Evolutionary conservation across 306 rosid genomes (phyloP), one percentile per base, ranked within the genome.

Genomic region (Biancaea sappan): DNA sequence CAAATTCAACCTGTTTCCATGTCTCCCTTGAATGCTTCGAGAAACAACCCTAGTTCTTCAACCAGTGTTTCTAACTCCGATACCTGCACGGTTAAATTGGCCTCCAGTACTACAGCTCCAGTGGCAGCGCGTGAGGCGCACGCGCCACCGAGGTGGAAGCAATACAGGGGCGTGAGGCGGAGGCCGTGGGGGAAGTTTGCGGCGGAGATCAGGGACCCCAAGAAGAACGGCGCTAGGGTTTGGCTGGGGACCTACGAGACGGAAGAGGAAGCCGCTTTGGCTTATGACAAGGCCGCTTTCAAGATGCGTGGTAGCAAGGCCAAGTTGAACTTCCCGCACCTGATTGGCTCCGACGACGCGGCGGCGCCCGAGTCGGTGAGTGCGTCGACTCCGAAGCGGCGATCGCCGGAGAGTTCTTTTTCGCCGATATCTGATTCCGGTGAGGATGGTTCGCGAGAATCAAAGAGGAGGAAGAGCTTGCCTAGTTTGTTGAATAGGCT

Each of bases 131-230:
- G 75, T 64, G 74, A 13, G 0, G 0, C 0, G 0, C 29, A 66
- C 62, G 68, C 78, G 28, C 24, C 26, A n/a, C 26, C 79, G 0
- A 3, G 15, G 3, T 71, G 73, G 71, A 53, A 34, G 58, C 87
- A 65, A 6, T 89, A 73, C 52, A 69, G 77, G 47, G 91, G 94
- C 1, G 94, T 86, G 70, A 81, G 94, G 62, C 76, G 88, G 8
- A 74, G 91, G 78, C 91, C 91, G 0, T 86, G 89, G 94, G 94
- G 94, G 5, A 86, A 87, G 74, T 89, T 73, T 28, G 94, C 91
- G 0, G 91, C 91, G 6, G 91, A 89, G 24, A 81, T 81, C 3
- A 77, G 85, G 12, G 85, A 81, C 16, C 76, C 85, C 0, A 81
- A 72, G 15, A 85, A 64, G 67, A 89, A 81, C 7, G 89, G 94